Base-by-base conservation (phyloP, 1,284 basidiomycete genomes). In the Pseudozyma thailandica region DNA sequence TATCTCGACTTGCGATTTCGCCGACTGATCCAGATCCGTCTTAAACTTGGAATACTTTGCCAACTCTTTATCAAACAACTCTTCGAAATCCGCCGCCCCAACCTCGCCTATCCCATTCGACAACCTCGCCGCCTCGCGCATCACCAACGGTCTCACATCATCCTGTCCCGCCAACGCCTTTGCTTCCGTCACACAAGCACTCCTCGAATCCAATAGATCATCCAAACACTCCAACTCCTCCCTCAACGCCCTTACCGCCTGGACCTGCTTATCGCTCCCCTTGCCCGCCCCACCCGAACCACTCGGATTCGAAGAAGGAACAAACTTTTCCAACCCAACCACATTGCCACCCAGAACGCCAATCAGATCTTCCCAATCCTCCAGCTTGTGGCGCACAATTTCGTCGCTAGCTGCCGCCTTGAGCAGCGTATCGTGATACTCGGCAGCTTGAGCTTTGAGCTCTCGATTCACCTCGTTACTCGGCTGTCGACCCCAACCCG, bases 221-320 rank as follows among this genome's bases (percentile, higher is more conserved):
- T 95, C 91, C 0, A 98, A 86, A 16, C 88, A 86, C 82, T 98
- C 95, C 7, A 97, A 85, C 10, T 89, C 86, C 0, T 88, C 87
- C 15, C 93, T 90, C 6, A 98, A 84, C 1, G 88, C 87, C 5
- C 92, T 89, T 45, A 86, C 83, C 12, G 82, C 55, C 4, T 42
- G 35, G 12, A 58, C 52, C 31, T 75, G 68, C 27, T 44, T 37
- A 16, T 65, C 69, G 6, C 61, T 61, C 2, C 44, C 45, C 4
- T 39, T 43, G 3, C 39, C 28, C 16, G 42, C n/a, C n/a, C n/a
- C 30, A 9, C 71, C 54, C 12, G 71, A 58, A 7, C 55, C 6
- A 6, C 43, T 47, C 3, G 61, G 58, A 13, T 61, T 58, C 3
- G 59, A 49, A 0, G 61, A 56, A 4, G 65, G 70, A 7, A 69